Percentiles rank a stretch among this genome's conserved stretches.
phyloP scores from a whole-genome alignment of 1,284 basidiomycete genomes.

The Microbotryomycetes sp. region DNA sequence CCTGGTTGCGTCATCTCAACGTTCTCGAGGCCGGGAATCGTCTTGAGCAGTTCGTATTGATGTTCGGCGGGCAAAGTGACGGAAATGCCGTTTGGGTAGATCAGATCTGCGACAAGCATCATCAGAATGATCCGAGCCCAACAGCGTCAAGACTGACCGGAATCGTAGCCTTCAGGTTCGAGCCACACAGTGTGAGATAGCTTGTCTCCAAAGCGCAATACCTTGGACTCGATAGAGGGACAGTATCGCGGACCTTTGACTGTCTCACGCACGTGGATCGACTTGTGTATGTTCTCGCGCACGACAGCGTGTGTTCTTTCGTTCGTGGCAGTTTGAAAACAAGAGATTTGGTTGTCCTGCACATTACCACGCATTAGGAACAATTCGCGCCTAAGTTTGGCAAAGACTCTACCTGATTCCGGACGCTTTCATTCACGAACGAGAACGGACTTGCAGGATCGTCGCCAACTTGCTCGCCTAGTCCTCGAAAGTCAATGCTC shows the following conservation, averaged over 20 bases:
- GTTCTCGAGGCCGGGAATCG: slow-evolving; percentile 73
- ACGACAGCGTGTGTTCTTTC: slow-evolving; percentile 64
- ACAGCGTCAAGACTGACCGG: slow-evolving; percentile 48
- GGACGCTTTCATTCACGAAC: slow-evolving; percentile 43
- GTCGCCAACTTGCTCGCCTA: slow-evolving; percentile 43
- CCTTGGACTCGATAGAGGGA: slow-evolving; percentile 80
- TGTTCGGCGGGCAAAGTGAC: slow-evolving; percentile 76
- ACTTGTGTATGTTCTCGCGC: slow-evolving; percentile 61
- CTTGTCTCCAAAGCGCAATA: slow-evolving; percentile 68
- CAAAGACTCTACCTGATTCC: slow-evolving; percentile 41
- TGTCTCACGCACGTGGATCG: slow-evolving; percentile 77
- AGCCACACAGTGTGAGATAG: slow-evolving; percentile 70
- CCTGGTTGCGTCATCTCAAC: slow-evolving; percentile 73
- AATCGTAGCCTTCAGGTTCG: slow-evolving; percentile 83
- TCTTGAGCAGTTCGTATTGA: slow-evolving; percentile 69
- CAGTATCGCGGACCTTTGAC: slow-evolving; percentile 86
- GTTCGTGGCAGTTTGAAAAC: slow-evolving; percentile 68
- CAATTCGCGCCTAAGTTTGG: neutral
- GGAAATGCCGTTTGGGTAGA: slow-evolving; percentile 84
- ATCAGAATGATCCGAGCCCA: neutral
- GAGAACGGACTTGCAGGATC: slow-evolving; percentile 33
- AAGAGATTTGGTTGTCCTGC: slow-evolving; percentile 62
- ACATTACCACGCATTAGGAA: neutral
- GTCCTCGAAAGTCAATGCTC: slow-evolving; percentile 59
- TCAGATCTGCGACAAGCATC: slow-evolving; percentile 50